Conservation (phyloP, 805 yeast species). For the Wickerhamomyces xylosicus region DNA sequence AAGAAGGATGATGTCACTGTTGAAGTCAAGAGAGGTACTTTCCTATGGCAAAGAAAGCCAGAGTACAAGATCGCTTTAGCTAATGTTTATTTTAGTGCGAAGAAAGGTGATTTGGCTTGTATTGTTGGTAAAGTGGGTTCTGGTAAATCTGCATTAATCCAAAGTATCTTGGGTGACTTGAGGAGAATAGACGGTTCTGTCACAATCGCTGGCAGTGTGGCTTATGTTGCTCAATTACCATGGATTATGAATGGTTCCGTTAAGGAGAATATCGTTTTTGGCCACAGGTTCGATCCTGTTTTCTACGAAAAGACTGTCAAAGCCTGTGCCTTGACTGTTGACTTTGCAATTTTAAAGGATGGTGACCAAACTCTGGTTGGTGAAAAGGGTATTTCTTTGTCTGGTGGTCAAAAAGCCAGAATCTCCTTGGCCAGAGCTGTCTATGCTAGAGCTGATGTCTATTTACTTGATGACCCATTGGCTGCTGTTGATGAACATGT, state of each 20-base stretch:
- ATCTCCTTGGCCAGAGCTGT: slow-evolving; percentile 92
- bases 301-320: slow-evolving; percentile 73
- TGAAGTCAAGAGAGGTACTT: slow-evolving; percentile 53
- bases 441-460: slow-evolving; percentile 87
- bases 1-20: slow-evolving; percentile 61
- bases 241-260: slow-evolving; percentile 97
- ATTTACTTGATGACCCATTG: slow-evolving; percentile 82
- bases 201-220: slow-evolving; percentile 63
- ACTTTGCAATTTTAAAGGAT: slow-evolving; percentile 69
- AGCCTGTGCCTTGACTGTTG: slow-evolving; percentile 82
- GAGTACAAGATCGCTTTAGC: slow-evolving; percentile 58
- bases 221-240: slow-evolving; percentile 88
- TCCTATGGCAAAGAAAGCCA: slow-evolving; percentile 70
- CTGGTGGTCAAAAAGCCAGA: slow-evolving; percentile 98
- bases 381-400: slow-evolving; percentile 90
- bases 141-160: slow-evolving; percentile 79
- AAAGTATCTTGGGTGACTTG: slow-evolving; percentile 74
- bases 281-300: slow-evolving; percentile 70
- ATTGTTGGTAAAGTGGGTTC: slow-evolving; percentile 85
- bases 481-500: slow-evolving; percentile 98
- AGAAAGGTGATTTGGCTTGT: slow-evolving; percentile 73
- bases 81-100: slow-evolving; percentile 50
- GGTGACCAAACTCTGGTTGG: slow-evolving; percentile 93
- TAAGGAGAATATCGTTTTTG: slow-evolving; percentile 84
- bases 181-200: slow-evolving; percentile 68